phyloP scores from a whole-genome alignment of 2,329 filamentous ascomycete species.

The Xylaria sp. region DNA sequence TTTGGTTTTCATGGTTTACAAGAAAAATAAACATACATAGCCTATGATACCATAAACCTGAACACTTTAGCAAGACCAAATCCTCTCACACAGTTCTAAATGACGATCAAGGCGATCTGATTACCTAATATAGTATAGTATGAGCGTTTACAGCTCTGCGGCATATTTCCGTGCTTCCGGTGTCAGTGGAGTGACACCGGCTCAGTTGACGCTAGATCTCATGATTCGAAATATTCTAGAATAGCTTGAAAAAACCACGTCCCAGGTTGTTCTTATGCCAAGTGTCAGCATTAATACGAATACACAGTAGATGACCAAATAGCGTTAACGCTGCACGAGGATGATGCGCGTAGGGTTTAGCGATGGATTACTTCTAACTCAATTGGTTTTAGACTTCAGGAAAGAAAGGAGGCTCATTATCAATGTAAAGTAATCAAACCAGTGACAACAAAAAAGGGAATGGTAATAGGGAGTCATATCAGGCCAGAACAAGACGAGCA shows the following conservation, averaged over 20 bases:
- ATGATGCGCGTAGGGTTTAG: not conserved
- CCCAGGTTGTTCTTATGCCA: not conserved
- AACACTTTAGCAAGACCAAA: not conserved
- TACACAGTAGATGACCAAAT: not conserved
- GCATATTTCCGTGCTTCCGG: constrained; percentile 5
- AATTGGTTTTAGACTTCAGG: not conserved
- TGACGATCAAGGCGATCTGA: not conserved
- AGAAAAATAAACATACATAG: not conserved
- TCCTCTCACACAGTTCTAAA: not conserved
- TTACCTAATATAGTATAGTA: not conserved
- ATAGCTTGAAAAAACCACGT: not conserved
- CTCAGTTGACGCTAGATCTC: not conserved
- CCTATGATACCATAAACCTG: not conserved
- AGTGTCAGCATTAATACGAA: not conserved
- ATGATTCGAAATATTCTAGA: constrained; percentile 11
- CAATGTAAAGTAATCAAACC: not conserved
- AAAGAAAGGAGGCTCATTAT: not conserved
- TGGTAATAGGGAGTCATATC: too few relatives aligned
- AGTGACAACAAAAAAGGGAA: too few relatives aligned
- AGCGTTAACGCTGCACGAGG: not conserved
- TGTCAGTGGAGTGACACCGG: constrained; percentile 1
- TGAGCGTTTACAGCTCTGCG: not conserved
- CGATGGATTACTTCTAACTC: not conserved
- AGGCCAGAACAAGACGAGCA: too few relatives aligned
- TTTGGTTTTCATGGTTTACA: not conserved